These are phyloP conservation scores for Cryptococcus maquisensis DNA, from an alignment of 1,284 basidiomycete species.

Conservation along the genomic window DNA sequence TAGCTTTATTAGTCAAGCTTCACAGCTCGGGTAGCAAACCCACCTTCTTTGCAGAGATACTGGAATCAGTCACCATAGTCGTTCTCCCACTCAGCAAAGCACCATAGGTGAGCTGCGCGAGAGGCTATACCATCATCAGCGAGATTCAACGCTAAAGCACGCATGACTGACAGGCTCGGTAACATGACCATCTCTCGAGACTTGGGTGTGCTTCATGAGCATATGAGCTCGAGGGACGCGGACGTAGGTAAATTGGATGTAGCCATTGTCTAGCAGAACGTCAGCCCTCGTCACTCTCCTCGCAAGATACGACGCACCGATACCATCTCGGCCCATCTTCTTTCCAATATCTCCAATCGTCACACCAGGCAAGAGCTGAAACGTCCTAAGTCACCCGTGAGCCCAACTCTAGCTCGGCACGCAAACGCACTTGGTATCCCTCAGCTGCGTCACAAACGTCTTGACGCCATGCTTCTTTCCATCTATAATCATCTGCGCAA, in stretches of 20 bases:
- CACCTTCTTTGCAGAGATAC: conserved; percentile 54
- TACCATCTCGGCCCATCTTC: conserved; percentile 59
- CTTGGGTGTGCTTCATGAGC: conserved; percentile 60
- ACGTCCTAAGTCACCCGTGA: conserved; percentile 42
- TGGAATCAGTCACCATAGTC: conserved; percentile 56
- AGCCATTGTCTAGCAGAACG: conserved; percentile 48
- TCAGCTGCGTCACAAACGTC: conserved; percentile 57
- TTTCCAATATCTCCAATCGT: conserved; percentile 59
- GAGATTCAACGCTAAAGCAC: background rate
- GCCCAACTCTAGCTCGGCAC: background rate
- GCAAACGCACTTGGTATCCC: conserved; percentile 52
- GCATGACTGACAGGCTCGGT: conserved; percentile 40
- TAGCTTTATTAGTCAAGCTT: conserved; percentile 17
- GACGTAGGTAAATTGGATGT: conserved; percentile 56
- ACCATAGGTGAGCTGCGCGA: conserved; percentile 58
- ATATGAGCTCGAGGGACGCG: conserved; percentile 56
- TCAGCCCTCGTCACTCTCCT: background rate
- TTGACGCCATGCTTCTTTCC: conserved; percentile 57
- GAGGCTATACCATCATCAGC: conserved; percentile 46
- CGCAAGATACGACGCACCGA: conserved; percentile 31
- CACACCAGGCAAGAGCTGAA: conserved; percentile 52
- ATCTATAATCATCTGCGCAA: conserved; percentile 55
- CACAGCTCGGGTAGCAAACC: conserved; percentile 1
- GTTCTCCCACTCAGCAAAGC: conserved; percentile 56
- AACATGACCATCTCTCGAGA: conserved; percentile 50